A percentile compares a stretch with the other conserved stretches of the same genome.
Evolutionary conservation across 108 stramenopile genomes (phyloP).

Genomic region (Fistulifera solaris): DNA sequence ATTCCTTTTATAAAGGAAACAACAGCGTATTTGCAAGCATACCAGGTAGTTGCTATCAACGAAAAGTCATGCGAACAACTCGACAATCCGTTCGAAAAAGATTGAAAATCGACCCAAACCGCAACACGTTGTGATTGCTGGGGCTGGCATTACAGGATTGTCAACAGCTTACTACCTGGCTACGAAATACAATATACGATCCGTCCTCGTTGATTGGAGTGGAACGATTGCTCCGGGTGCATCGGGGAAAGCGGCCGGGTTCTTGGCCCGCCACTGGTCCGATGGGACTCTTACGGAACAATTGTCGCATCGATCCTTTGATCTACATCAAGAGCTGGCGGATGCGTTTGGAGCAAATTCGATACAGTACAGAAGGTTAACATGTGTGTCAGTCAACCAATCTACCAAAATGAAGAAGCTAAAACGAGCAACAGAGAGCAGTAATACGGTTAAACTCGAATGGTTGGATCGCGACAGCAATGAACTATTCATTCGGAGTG

Average conservation of each 20-base stretch:
- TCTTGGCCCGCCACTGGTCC: constrained; percentile 71
- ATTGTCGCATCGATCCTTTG: constrained; percentile 51
- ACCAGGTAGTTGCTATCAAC: no score
- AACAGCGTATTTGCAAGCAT: no score
- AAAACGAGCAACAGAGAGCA: no score
- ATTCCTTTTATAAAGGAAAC: no score
- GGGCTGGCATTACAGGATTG: constrained; percentile 60
- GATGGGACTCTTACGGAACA: constrained; percentile 24
- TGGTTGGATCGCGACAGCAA: constrained; percentile 25
- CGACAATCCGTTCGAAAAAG: constrained; percentile 1
- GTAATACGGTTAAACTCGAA: constrained; percentile 21
- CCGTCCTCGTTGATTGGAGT: constrained; percentile 41
- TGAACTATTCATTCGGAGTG: constrained; percentile 16
- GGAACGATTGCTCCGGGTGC: constrained; percentile 57
- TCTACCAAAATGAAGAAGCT: constrained; percentile 32
- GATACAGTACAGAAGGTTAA: constrained; percentile 49
- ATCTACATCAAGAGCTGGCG: constrained; percentile 58
- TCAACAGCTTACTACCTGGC: constrained; percentile 60
- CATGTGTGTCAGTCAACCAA: constrained; percentile 34
- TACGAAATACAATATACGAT: constrained; percentile 24
- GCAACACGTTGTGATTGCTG: constrained; percentile 48
- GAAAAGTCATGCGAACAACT: background rate
- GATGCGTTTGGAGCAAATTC: constrained; percentile 27
- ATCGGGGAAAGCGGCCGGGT: constrained; percentile 77
- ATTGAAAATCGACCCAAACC: background rate